A percentile compares a stretch with the other conserved stretches of the same genome.
These are phyloP conservation scores for Polyplosphaeria fusca DNA, from an alignment of 495 filamentous ascomycete species.

Conservation along the genomic window DNA sequence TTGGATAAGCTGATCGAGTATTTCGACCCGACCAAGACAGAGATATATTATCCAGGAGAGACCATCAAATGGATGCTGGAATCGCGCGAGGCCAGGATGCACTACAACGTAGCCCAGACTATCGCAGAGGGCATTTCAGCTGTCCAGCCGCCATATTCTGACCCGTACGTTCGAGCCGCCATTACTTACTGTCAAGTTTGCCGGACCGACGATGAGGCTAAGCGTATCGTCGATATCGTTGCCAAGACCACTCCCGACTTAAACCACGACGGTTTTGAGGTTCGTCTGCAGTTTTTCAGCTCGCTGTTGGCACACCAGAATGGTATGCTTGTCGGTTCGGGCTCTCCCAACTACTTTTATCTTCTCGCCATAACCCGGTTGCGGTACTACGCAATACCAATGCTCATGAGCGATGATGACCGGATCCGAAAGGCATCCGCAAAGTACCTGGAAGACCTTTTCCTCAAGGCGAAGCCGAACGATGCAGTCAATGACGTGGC, in stretches of 20 bases:
- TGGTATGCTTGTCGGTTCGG: constrained; percentile 8
- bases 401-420: constrained; percentile 32
- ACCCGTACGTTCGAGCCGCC: constrained; percentile 28
- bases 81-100: background rate
- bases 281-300: constrained; percentile 23
- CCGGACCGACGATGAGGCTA: background rate
- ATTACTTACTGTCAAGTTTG: constrained; percentile 22
- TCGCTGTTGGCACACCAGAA: constrained; percentile 11
- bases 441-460: constrained; percentile 12
- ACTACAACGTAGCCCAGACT: background rate
- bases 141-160: constrained; percentile 7
- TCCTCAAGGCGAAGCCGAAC: constrained; percentile 3
- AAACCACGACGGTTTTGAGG: constrained; percentile 10
- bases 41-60: constrained; percentile 26
- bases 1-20: constrained; percentile 30
- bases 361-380: constrained; percentile 7
- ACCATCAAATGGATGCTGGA: constrained; percentile 28
- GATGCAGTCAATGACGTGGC: background rate
- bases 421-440: constrained; percentile 7
- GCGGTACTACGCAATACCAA: constrained; percentile 1
- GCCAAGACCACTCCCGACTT: constrained; percentile 12
- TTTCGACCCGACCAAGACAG: constrained; percentile 24
- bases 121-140: constrained; percentile 19
- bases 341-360: constrained; percentile 19
- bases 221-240: constrained; percentile 12